These are phyloP conservation scores for Gracilariopsis chorda DNA, from an alignment of 23 red algal species.

Conservation along the genomic window DNA sequence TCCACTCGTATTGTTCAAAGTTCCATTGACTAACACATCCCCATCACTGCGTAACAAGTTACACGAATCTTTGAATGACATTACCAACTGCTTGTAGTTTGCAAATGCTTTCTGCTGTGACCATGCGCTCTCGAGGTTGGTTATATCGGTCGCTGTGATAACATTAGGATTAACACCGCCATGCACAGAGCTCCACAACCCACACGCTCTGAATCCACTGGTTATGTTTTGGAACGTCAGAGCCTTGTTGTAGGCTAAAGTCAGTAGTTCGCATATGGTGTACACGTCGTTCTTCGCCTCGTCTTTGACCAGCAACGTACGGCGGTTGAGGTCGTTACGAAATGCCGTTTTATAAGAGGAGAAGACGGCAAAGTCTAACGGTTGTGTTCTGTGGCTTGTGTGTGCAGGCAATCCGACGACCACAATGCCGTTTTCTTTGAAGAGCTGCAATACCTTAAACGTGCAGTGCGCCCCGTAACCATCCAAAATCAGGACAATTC, in stretches of 20 bases:
- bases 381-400: too few species aligned
- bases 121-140: neutral
- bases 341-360: too few species aligned
- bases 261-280: neutral
- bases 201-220: neutral
- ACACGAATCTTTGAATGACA: neutral
- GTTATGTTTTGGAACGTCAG: neutral
- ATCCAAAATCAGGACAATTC: too few species aligned
- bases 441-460: too few species aligned
- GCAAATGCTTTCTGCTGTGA: neutral
- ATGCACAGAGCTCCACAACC: neutral
- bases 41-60: neutral
- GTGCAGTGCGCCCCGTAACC: too few species aligned
- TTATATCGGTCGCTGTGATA: neutral
- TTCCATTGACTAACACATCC: neutral
- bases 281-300: neutral
- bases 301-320: neutral
- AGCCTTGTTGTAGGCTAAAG: too few species aligned
- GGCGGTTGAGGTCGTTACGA: neutral
- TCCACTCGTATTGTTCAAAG: constrained; percentile 6
- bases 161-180: neutral
- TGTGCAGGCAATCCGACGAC: too few species aligned
- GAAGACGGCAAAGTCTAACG: too few species aligned
- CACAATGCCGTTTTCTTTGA: too few species aligned
- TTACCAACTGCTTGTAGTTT: neutral